Evolutionary conservation across 2,329 filamentous ascomycete species (phyloP), one percentile per base, ranked within the genome.

Genomic region (Fusarium sacchari): DNA sequence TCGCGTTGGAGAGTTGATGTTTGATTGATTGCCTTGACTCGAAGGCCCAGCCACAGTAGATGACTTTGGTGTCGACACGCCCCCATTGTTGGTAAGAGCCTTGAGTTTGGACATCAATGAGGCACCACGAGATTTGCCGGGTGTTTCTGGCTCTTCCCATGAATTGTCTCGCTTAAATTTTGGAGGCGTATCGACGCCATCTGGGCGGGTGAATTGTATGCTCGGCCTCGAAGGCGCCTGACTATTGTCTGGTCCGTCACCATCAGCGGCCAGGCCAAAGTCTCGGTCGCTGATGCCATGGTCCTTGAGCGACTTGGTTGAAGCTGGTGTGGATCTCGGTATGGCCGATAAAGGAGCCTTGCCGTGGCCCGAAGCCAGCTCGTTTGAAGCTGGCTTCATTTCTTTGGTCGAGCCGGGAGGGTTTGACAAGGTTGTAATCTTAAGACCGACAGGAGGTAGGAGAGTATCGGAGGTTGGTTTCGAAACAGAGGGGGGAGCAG

Each of bases 71-170:
- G 82, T 82, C 60, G 88, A 87, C 18, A 86, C 80, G 30, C 81
- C 81, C n/a, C 85, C 82, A 13, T 84, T 82, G 17, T 86, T 88
- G 28, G 93, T 90, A 62, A 97, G 84, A 7, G 93, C 92, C 79
- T 93, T 94, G 71, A 97, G 82, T 80, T 93, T 95, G 24, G 92
- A 92, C 82, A 97, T 94, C 72, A 97, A 87, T 30, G 92, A 92
- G 28, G 89, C 88, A 62, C 88, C 85, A 67, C 87, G 86, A 28
- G 88, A 88, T 81, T 91, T 92, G 64, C 83, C 85, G 20, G 85
- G 81, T 14, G 84, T 83, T 42, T 93, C 93, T n/a, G 83, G 86
- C 58, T 93, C 91, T 50, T 93, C 90, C 84, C 88, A 88, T 8
- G 93, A 94, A 39, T 89, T 87, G 47, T 92, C 87, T 66, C 91